Conservation (phyloP, 495 filamentous ascomycete species). For the Trichoderma erinaceum region DNA sequence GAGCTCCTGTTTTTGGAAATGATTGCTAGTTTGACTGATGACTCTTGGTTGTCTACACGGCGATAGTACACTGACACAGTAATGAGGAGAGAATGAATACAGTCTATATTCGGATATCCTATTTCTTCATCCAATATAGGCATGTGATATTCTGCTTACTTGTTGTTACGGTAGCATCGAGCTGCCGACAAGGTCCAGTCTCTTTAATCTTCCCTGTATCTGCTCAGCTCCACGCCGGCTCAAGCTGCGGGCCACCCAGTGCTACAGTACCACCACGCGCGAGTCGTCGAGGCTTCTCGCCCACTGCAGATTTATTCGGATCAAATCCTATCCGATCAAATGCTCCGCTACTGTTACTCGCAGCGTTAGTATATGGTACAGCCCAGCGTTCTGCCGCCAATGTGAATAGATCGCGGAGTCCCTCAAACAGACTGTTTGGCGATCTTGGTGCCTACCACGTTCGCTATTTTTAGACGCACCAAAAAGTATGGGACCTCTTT, state of each 20-base stretch:
- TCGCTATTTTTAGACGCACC: background rate
- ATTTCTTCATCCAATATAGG: too few species aligned
- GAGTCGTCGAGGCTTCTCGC: too few species aligned
- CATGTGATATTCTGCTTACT: too few species aligned
- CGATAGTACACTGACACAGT: too few species aligned
- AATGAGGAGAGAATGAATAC: background rate
- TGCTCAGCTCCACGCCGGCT: too few species aligned
- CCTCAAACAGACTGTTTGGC: background rate
- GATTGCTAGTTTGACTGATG: background rate
- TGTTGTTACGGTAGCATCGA: too few species aligned
- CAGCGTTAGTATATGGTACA: background rate
- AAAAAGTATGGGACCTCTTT: background rate
- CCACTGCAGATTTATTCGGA: too few species aligned
- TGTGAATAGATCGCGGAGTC: background rate
- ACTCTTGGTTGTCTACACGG: background rate
- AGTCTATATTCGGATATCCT: background rate
- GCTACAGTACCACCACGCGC: too few species aligned
- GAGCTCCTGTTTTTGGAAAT: background rate
- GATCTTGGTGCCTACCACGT: background rate
- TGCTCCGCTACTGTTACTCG: background rate
- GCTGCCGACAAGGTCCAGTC: too few species aligned
- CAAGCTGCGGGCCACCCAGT: too few species aligned
- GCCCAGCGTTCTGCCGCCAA: too few species aligned
- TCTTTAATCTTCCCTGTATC: too few species aligned
- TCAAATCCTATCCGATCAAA: background rate